These are phyloP conservation scores for Mortierella sp. DNA, from an alignment of 371 early-diverging fungal genomes.

Conservation along the genomic window DNA sequence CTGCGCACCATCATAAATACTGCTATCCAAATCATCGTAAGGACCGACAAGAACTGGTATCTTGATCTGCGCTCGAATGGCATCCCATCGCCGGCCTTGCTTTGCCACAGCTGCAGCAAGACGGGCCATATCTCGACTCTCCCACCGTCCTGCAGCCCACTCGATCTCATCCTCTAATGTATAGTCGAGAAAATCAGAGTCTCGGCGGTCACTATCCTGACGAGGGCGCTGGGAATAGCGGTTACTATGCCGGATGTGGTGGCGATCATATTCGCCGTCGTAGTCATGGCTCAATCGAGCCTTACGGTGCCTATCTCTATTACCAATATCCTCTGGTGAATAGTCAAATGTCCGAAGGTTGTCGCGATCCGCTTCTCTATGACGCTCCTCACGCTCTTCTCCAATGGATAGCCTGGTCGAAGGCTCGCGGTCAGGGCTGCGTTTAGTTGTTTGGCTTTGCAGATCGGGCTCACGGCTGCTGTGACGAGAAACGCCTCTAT, in stretches of 20 bases:
- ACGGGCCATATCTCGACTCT: slow-evolving; percentile 45
- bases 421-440: slow-evolving; percentile 24
- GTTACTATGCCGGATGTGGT: neutral
- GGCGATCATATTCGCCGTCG: slow-evolving; percentile 2
- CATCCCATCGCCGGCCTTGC: slow-evolving; percentile 53
- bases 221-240: slow-evolving; percentile 11
- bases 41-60: slow-evolving; percentile 33
- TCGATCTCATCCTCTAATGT: slow-evolving; percentile 33
- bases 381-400: slow-evolving; percentile 3
- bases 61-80: slow-evolving; percentile 42
- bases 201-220: slow-evolving; percentile 11
- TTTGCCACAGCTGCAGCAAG: slow-evolving; percentile 44
- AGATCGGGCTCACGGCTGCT: slow-evolving; percentile 22
- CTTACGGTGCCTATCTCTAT: neutral
- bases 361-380: slow-evolving; percentile 4
- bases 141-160: slow-evolving; percentile 46
- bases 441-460: slow-evolving; percentile 18
- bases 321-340: neutral
- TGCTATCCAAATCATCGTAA: slow-evolving; percentile 30
- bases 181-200: slow-evolving; percentile 3
- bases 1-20: slow-evolving; percentile 35
- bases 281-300: slow-evolving; percentile 13
- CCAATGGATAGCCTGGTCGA: neutral
- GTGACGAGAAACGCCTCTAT: slow-evolving; percentile 16
- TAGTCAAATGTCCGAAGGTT: neutral